A percentile compares a stretch with the other conserved stretches of the same genome.
These are phyloP conservation scores for Helianthus tuberosus DNA, from an alignment of 129 eudicot genomes.

Conservation along the genomic window DNA sequence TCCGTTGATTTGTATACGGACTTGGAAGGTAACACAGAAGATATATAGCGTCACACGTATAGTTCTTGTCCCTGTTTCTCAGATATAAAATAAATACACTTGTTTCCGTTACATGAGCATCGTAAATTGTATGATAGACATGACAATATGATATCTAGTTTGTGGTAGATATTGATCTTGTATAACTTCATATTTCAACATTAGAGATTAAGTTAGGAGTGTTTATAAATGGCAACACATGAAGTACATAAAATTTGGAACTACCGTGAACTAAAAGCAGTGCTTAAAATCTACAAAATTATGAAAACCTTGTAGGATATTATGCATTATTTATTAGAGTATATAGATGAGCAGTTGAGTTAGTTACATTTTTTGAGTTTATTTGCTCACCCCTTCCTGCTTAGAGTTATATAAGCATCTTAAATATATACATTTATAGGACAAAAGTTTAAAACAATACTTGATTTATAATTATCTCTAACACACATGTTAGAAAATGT, in stretches of 20 bases:
- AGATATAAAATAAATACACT: not conserved
- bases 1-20: not conserved
- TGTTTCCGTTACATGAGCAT: not conserved
- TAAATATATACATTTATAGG: too few relatives aligned
- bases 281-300: too few relatives aligned
- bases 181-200: not conserved
- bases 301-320: too few relatives aligned
- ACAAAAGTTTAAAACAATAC: too few relatives aligned
- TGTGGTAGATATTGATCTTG: not conserved
- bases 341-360: too few relatives aligned
- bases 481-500: too few relatives aligned
- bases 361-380: too few relatives aligned
- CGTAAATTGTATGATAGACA: not conserved
- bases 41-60: not conserved
- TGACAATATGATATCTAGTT: not conserved
- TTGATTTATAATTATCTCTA: too few relatives aligned
- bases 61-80: not conserved
- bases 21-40: not conserved
- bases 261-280: not conserved
- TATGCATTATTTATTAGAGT: too few relatives aligned
- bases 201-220: not conserved
- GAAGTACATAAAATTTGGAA: not conserved
- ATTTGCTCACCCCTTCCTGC: too few relatives aligned
- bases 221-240: not conserved
- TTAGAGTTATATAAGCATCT: too few relatives aligned